Percentiles rank a stretch among this genome's conserved stretches.
Evolutionary conservation across 176 grass and related monocot species (phyloP).

Genomic region (Aegilops longissima): DNA sequence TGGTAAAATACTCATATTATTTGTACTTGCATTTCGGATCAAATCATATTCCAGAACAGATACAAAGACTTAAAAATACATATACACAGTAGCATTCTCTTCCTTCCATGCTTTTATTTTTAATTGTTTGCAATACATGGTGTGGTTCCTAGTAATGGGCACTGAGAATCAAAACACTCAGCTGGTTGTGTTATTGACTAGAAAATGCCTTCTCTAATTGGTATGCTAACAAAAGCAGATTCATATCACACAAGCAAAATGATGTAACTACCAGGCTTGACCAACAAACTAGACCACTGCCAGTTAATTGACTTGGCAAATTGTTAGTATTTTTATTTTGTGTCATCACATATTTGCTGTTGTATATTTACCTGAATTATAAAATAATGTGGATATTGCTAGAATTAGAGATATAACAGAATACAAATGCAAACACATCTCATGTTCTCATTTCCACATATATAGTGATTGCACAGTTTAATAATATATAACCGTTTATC

Average conservation of each 20-base stretch:
- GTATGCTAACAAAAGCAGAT: not conserved
- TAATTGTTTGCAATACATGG: not conserved
- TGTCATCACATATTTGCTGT: not conserved
- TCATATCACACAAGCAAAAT: not conserved
- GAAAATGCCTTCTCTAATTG: not conserved
- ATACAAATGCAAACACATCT: not conserved
- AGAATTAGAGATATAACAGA: conserved; percentile 13
- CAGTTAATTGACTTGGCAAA: not conserved
- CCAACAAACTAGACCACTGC: not conserved
- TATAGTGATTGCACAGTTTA: not conserved
- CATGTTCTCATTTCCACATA: not conserved
- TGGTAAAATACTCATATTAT: not conserved
- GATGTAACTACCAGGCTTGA: conserved; percentile 1
- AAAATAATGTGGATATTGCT: not conserved
- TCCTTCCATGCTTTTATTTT: not conserved
- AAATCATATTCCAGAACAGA: not conserved
- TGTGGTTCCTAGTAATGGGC: not conserved
- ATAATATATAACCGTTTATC: not conserved
- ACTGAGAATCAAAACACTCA: not conserved
- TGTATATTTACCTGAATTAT: not conserved
- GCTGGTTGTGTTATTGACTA: not conserved
- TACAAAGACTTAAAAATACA: not conserved
- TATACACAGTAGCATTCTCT: not conserved
- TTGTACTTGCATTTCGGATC: not conserved
- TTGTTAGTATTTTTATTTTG: not conserved